phyloP scores from a whole-genome alignment of 148 eudicot genomes.

The Dianthus caryophyllus region DNA sequence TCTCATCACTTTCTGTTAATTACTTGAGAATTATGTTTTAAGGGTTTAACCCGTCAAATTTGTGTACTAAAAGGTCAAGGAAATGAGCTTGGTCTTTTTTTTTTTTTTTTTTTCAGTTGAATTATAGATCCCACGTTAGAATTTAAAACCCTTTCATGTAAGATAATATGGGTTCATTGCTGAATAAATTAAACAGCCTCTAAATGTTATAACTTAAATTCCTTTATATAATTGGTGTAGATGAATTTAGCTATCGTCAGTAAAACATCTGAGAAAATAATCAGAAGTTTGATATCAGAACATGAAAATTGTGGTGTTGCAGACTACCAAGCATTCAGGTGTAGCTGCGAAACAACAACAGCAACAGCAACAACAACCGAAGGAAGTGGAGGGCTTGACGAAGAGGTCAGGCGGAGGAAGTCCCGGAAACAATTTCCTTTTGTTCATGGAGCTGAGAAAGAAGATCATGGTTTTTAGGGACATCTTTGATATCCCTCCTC shows the following conservation, averaged over 20 bases:
- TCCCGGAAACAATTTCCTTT: constrained; percentile 36
- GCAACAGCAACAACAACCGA: constrained; percentile 16
- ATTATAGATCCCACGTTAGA: background rate
- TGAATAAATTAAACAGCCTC: background rate
- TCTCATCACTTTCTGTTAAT: background rate
- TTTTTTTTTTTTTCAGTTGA: background rate
- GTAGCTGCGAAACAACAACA: constrained; percentile 30
- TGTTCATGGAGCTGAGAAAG: constrained; percentile 62
- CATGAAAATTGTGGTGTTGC: constrained; percentile 12
- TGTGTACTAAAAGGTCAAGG: background rate
- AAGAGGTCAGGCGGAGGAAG: constrained; percentile 38
- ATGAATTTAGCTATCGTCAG: background rate
- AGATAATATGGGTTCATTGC: background rate
- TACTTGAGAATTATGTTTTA: too few relatives aligned
- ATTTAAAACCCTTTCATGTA: constrained; percentile 6
- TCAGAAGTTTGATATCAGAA: background rate
- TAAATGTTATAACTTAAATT: background rate
- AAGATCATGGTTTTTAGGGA: constrained; percentile 69
- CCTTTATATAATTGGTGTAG: background rate
- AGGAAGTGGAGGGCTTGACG: constrained; percentile 32
- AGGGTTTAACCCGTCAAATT: background rate
- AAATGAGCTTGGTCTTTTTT: background rate
- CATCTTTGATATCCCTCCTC: constrained; percentile 74
- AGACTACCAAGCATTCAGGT: constrained; percentile 28
- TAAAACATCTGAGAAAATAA: background rate